Conservation (phyloP, 179 eudicot genomes). For the Beta macrorhiza region DNA sequence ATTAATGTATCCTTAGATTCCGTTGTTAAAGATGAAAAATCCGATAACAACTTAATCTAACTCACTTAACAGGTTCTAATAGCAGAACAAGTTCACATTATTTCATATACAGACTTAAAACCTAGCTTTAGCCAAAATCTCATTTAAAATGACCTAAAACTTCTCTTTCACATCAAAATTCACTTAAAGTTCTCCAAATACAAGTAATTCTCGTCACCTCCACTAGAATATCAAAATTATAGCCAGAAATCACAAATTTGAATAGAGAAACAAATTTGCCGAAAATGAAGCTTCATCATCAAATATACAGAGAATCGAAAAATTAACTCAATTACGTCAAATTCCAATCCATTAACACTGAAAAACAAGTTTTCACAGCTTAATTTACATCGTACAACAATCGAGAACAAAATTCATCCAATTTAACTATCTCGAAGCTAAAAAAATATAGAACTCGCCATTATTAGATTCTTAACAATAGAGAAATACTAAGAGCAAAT, state of each 20-base stretch:
- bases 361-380: neutral
- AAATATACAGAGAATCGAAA: neutral
- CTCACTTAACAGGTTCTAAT: neutral
- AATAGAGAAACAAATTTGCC: neutral
- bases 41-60: neutral
- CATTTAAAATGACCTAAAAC: neutral
- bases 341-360: neutral
- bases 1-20: no score
- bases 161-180: neutral
- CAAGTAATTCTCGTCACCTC: neutral
- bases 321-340: neutral
- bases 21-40: no score
- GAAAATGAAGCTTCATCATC: neutral
- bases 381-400: neutral
- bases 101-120: neutral
- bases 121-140: neutral
- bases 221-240: neutral
- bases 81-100: neutral
- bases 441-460: neutral
- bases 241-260: neutral
- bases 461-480: neutral
- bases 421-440: neutral
- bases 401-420: neutral
- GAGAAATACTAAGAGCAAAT: neutral
- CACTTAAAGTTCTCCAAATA: neutral